Base-by-base conservation (phyloP, 768 basidiomycete genomes). In the Albatrellus ellisii region DNA sequence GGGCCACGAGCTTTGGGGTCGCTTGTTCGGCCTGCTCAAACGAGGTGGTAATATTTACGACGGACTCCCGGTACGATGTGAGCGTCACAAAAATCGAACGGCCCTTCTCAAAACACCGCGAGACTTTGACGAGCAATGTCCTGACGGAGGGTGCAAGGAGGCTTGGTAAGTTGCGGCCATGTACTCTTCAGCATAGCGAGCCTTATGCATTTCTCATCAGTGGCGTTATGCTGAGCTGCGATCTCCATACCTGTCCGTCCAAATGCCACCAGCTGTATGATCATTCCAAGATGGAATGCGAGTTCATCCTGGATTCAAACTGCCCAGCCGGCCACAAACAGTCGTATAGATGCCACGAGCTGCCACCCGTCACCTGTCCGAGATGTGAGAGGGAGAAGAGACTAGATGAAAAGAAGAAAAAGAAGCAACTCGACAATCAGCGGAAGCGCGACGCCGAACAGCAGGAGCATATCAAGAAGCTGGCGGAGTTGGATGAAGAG, bases 91-190 rank as follows among this genome's bases (percentile, higher is more conserved):
- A 0, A 54, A 60, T 43, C 57, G 53, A 1, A 65, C 48, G 0
- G 59, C 57, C 0, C 22, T 69, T 26, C 52, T 81, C 14, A 59
- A 55, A 33, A 36, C 49, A 4, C 63, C 72, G 0, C 57, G 50
- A 2, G 68, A 77, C 9, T 83, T 82, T 36, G 68, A 75, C 7
- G 44, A 42, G 11, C 41, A 64, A 17, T 65, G 66, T 45, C 79
- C 78, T 0, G 77, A 78, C 38, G 79, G 80, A 7, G 79, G 79
- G 2, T 83, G 79, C 45, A 56, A 46, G 2, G 62, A 68, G 45
- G 67, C 70, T 35, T 83, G 80, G 80, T 80, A 59, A 36, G 64
- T 52, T 10, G n/a, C n/a, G n/a, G n/a, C n/a, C n/a, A n/a, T n/a
- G n/a, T n/a, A n/a, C n/a, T n/a, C n/a, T n/a, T n/a, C n/a, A n/a